Evolutionary conservation across 371 early-diverging fungal genomes (phyloP), one percentile per base, ranked within the genome.

Genomic region (Entomophthora muscae): DNA sequence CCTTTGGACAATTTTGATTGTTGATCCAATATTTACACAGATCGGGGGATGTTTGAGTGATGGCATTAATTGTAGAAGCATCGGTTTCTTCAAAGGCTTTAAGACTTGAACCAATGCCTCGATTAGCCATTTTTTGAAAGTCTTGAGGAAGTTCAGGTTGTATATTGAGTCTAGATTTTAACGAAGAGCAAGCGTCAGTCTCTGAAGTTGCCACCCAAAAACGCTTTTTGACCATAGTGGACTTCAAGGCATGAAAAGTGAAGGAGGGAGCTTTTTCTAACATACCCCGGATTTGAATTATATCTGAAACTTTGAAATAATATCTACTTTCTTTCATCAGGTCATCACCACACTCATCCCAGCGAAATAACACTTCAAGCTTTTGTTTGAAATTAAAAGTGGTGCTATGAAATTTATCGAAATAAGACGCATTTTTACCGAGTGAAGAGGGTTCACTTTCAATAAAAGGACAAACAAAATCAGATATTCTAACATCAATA

Each of bases 11-110:
- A 7, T 22, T 22, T 22, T 55, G 56, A 55, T 55, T 55, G 56
- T 55, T 55, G 22, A 55, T 12, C 56, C 56, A 55, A 55, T 55
- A 55, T 55, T 55, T 55, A 26, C 56, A 55, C 42, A 42, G 5
- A 10, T 42, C 42, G 17, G 42, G 17, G 17, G 42, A 17, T 17
- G 5, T 42, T 42, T 42, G 42, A 42, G 17, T 5, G 42, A 42
- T 42, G 10, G 10, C 42, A 17, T 10, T 10, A 42, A 42, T 42
- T 17, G 42, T 42, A 17, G 10, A 10, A 42, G 42, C 17, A 17
- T 42, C 10, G 17, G 42, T 5, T 42, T 42, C 17, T 42, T 42
- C 42, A 42, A 42, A 17, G 17, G 42, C 42, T 10, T 42, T 5
- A 10, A 42, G 17, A 42, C 17, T 42, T 42, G 42, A 42, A 10